Percentiles rank a stretch among this genome's conserved stretches.
Conservation (phyloP, 2,329 filamentous ascomycete genomes). For the Paecilomyces niveus region DNA sequence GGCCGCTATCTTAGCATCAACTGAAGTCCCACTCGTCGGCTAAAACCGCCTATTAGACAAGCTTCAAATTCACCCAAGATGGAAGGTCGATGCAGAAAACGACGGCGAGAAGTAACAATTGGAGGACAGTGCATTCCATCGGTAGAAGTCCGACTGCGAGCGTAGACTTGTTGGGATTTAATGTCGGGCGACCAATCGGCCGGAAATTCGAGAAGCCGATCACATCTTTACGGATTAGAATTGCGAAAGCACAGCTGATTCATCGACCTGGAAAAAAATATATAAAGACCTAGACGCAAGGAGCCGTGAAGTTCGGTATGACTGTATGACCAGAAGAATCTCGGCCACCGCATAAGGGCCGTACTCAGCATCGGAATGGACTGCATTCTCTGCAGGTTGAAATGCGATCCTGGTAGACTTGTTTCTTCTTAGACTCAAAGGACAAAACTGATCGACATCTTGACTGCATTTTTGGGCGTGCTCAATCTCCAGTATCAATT, state of each 20-base stretch:
- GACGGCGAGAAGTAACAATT: neutral
- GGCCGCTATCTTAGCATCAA: neutral
- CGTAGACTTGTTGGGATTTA: neutral
- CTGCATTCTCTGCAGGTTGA: no score
- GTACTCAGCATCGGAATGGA: no score
- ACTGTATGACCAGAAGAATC: neutral
- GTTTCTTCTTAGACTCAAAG: no score
- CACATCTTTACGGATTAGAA: neutral
- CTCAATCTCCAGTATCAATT: no score
- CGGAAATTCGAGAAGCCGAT: neutral
- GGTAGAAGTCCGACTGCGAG: neutral
- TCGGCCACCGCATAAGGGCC: no score
- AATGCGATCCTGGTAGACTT: no score
- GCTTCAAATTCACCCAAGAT: neutral
- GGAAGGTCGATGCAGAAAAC: neutral
- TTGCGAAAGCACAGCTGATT: neutral
- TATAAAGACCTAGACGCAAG: neutral
- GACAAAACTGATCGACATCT: no score
- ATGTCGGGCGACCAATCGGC: neutral
- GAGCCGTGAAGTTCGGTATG: neutral
- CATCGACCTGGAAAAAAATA: neutral
- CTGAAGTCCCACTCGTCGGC: neutral
- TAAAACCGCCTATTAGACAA: neutral
- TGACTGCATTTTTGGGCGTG: no score
- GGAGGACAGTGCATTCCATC: neutral